These are phyloP conservation scores for Hortiboletus flavorubellus DNA, from an alignment of 768 basidiomycete species.

Conservation along the genomic window DNA sequence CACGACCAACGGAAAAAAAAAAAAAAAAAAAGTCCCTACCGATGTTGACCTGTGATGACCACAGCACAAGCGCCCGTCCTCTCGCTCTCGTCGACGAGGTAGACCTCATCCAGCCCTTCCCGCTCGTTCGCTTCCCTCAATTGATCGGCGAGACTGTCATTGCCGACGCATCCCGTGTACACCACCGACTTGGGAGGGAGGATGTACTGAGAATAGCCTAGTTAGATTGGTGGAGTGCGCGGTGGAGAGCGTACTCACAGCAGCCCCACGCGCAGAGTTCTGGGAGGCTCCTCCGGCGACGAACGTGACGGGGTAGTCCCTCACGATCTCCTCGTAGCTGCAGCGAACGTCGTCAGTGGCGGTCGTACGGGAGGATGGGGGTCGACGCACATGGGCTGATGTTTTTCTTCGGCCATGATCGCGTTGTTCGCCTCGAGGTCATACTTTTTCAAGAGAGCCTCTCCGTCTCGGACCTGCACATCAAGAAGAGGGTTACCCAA, in stretches of 20 bases:
- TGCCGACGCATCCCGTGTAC: no score
- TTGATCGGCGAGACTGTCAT: no score
- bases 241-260: slow-evolving; percentile 51
- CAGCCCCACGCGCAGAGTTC: slow-evolving; percentile 93
- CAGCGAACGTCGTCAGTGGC: background rate
- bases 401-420: slow-evolving; percentile 89
- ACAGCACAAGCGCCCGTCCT: slow-evolving; percentile 97
- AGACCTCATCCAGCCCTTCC: slow-evolving; percentile 84
- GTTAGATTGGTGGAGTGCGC: background rate
- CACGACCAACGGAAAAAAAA: background rate
- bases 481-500: slow-evolving; percentile 97
- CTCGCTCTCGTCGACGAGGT: slow-evolving; percentile 81
- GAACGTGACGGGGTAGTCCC: slow-evolving; percentile 74
- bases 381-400: slow-evolving; percentile 65
- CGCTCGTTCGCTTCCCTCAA: slow-evolving; percentile 43
- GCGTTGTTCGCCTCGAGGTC: slow-evolving; percentile 92
- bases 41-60: slow-evolving; percentile 86
- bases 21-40: slow-evolving; percentile 58
- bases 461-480: slow-evolving; percentile 87
- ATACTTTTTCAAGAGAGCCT: slow-evolving; percentile 85
- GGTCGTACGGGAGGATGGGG: background rate
- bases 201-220: no score
- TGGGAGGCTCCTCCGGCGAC: slow-evolving; percentile 97
- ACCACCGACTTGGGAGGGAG: no score
- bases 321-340: slow-evolving; percentile 88